Evolutionary conservation across 805 yeast genomes (phyloP).

Genomic region (Kodamaea laetipori): DNA sequence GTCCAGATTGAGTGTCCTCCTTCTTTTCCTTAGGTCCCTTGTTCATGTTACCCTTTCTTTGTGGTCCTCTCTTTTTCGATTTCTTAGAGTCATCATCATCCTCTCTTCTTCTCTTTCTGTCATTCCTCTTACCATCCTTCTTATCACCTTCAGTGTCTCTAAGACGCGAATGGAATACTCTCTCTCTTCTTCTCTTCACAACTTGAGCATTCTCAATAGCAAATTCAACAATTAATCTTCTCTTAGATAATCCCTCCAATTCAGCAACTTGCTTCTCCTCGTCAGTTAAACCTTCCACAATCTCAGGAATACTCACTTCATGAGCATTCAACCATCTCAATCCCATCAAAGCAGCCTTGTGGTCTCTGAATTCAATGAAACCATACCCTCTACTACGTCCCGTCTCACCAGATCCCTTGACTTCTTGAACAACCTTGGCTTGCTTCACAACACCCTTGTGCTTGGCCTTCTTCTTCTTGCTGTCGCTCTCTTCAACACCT

Average conservation of each 20-base stretch:
- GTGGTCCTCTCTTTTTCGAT: conserved; percentile 28
- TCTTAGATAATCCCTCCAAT: conserved; percentile 56
- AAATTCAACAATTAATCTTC: conserved; percentile 89
- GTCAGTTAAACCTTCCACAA: conserved; percentile 66
- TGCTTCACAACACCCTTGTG: conserved; percentile 91
- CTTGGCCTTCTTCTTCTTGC: conserved; percentile 58
- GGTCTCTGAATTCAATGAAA: conserved; percentile 90
- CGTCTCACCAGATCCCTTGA: conserved; percentile 79
- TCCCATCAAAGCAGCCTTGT: conserved; percentile 91
- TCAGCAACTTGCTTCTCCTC: conserved; percentile 62
- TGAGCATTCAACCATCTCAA: conserved; percentile 96
- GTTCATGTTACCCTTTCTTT: conserved; percentile 44
- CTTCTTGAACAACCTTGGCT: conserved; percentile 90
- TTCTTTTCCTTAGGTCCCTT: conserved; percentile 16
- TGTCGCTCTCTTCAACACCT: conserved; percentile 36
- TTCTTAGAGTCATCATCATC: conserved; percentile 31
- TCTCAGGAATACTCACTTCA: conserved; percentile 70
- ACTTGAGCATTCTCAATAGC: conserved; percentile 96
- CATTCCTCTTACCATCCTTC: conserved; percentile 18
- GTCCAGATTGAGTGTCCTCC: conserved; percentile 32
- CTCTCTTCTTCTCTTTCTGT: conserved; percentile 20
- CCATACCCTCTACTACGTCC: conserved; percentile 98
- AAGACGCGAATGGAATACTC: conserved; percentile 43
- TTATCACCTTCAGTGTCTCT: conserved; percentile 19
- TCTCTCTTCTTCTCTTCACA: conserved; percentile 84